These are phyloP conservation scores for Trichophyton simii DNA, from an alignment of 2,329 filamentous ascomycete species.

Conservation along the genomic window DNA sequence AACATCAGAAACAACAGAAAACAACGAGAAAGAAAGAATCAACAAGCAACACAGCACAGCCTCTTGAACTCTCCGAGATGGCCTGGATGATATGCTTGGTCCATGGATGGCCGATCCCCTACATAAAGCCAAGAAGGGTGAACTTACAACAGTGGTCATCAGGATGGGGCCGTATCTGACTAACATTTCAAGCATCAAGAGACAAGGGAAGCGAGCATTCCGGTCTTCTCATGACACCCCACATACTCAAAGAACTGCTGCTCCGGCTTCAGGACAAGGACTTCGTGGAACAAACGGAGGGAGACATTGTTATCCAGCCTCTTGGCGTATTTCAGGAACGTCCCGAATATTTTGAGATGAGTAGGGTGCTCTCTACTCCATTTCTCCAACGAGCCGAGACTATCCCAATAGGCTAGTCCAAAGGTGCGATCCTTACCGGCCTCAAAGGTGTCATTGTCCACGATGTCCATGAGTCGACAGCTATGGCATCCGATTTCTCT, in stretches of 20 bases:
- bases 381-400: slow-evolving; percentile 28
- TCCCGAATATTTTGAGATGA: slow-evolving; percentile 32
- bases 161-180: no score
- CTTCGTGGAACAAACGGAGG: slow-evolving; percentile 32
- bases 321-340: slow-evolving; percentile 30
- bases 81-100: no score
- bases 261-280: slow-evolving; percentile 28
- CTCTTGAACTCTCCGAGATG: no score
- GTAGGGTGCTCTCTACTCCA: slow-evolving; percentile 32
- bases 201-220: slow-evolving; percentile 19
- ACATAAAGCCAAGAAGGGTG: no score
- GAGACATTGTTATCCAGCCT: slow-evolving; percentile 26
- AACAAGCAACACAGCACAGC: no score
- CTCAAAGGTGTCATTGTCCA: slow-evolving; percentile 18
- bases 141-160: no score
- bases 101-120: no score
- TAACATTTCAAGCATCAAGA: neutral
- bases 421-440: slow-evolving; percentile 28
- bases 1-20: no score
- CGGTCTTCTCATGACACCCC: slow-evolving; percentile 27
- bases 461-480: slow-evolving; percentile 34
- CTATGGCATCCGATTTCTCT: slow-evolving; percentile 34
- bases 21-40: no score
- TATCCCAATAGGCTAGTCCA: slow-evolving; percentile 33
- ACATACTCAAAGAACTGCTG: slow-evolving; percentile 36